These are phyloP conservation scores for Jacaranda copaia DNA, from an alignment of 257 asterid genomes.

Conservation along the genomic window DNA sequence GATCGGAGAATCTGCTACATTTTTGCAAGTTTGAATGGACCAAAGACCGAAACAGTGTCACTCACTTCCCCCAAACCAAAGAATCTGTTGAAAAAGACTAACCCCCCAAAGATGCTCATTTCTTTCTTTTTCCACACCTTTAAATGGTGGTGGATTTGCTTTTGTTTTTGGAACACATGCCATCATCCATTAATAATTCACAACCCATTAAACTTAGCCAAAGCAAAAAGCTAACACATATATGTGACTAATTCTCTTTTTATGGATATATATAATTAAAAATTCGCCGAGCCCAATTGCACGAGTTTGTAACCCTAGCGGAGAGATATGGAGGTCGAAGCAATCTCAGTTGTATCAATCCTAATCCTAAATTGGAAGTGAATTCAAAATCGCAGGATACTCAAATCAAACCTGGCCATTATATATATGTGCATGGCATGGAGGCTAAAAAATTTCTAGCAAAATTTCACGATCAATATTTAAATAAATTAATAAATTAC, in stretches of 20 bases:
- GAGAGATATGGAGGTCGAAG: too few species aligned
- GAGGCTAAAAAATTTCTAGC: slow-evolving; percentile 32
- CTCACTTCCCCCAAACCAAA: slow-evolving; percentile 38
- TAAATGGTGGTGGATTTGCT: slow-evolving; percentile 63
- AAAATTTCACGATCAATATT: neutral
- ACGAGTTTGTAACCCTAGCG: too few species aligned
- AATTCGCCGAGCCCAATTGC: too few species aligned
- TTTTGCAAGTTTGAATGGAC: slow-evolving; percentile 68
- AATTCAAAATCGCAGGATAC: too few species aligned
- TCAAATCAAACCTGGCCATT: too few species aligned
- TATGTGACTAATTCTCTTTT: slow-evolving; percentile 1
- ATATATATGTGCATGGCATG: slow-evolving; percentile 35
- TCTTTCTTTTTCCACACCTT: slow-evolving; percentile 46
- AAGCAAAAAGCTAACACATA: slow-evolving; percentile 19
- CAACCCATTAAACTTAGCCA: neutral
- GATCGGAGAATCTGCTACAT: slow-evolving; percentile 46
- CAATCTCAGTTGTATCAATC: too few species aligned
- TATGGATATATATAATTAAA: too few species aligned
- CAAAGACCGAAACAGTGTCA: slow-evolving; percentile 60
- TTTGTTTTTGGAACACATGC: slow-evolving; percentile 51
- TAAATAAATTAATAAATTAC: slow-evolving; percentile 5
- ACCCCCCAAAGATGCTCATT: slow-evolving; percentile 40
- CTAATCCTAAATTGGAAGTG: too few species aligned
- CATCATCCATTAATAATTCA: slow-evolving; percentile 25
- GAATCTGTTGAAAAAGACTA: slow-evolving; percentile 72